A percentile compares a stretch with the other conserved stretches of the same genome.
phyloP scores from a whole-genome alignment of 148 eudicot species.

The Chenopodium berlandieri region DNA sequence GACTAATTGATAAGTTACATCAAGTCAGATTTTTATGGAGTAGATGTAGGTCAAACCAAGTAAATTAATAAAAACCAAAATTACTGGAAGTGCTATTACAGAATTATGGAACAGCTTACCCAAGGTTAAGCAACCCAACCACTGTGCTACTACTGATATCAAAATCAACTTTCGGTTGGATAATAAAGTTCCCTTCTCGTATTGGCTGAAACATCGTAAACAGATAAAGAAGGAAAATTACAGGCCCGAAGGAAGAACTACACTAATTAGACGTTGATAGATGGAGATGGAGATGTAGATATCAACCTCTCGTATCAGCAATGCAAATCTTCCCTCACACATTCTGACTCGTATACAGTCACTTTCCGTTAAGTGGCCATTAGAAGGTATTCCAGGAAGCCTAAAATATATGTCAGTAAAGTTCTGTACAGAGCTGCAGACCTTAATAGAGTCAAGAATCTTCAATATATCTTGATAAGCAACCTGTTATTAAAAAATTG shows the following conservation, averaged over 20 bases:
- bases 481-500: conserved; percentile 44
- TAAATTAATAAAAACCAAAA: not conserved
- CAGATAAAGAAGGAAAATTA: conserved; percentile 4
- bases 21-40: not conserved
- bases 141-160: conserved; percentile 93
- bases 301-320: conserved; percentile 91
- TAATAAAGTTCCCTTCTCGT: conserved; percentile 90
- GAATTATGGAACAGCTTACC: conserved; percentile 45
- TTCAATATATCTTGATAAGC: conserved; percentile 78
- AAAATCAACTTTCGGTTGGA: conserved; percentile 99
- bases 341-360: conserved; percentile 96
- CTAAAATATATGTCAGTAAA: conserved; percentile 82
- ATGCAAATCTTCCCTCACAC: conserved; percentile 96
- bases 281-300: not conserved
- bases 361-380: conserved; percentile 80
- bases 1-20: not conserved
- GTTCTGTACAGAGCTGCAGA: conserved; percentile 90
- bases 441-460: conserved; percentile 76
- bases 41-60: not conserved
- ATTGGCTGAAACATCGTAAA: conserved; percentile 59
- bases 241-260: not conserved
- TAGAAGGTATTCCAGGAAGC: conserved; percentile 85
- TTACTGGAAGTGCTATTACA: not conserved
- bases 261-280: not conserved
- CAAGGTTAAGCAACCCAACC: conserved; percentile 96